Percentiles rank a stretch among this genome's conserved stretches.
Evolutionary conservation across 2,329 filamentous ascomycete genomes (phyloP).

Genomic region (Trichoderma sp.): DNA sequence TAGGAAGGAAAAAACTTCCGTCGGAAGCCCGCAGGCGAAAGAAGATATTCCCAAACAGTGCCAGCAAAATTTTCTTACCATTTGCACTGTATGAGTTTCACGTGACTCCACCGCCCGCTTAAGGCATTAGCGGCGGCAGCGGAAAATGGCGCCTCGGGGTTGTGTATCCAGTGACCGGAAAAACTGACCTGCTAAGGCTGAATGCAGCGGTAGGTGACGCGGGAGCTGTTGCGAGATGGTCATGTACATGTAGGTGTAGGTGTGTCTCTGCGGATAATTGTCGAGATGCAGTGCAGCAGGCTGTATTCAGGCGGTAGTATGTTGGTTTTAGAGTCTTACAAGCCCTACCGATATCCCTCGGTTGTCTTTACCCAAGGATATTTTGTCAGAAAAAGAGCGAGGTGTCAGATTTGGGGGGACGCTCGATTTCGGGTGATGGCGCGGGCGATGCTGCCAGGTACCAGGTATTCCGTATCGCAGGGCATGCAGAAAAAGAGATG

Average conservation of each 20-base stretch:
- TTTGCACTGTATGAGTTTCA: constrained; percentile 28
- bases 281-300: neutral
- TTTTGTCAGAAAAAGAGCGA: neutral
- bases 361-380: neutral
- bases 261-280: neutral
- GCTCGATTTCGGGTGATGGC: neutral
- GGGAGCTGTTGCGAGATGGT: neutral
- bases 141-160: constrained; percentile 18
- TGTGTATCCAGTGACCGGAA: neutral
- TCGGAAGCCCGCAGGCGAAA: constrained; percentile 21
- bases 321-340: neutral
- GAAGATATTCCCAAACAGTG: constrained; percentile 37
- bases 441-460: constrained; percentile 12
- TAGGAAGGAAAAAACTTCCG: neutral
- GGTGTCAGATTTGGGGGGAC: neutral
- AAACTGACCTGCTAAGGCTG: neutral
- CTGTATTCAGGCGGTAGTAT: neutral
- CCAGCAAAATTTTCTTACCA: constrained; percentile 28
- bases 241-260: neutral
- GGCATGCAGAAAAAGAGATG: neutral
- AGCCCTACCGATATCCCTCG: neutral
- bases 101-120: constrained; percentile 25
- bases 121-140: constrained; percentile 21
- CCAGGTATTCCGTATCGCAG: neutral
- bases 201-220: constrained; percentile 9